phyloP scores from a whole-genome alignment of 2,329 filamentous ascomycete genomes.

The Fusarium continuum region DNA sequence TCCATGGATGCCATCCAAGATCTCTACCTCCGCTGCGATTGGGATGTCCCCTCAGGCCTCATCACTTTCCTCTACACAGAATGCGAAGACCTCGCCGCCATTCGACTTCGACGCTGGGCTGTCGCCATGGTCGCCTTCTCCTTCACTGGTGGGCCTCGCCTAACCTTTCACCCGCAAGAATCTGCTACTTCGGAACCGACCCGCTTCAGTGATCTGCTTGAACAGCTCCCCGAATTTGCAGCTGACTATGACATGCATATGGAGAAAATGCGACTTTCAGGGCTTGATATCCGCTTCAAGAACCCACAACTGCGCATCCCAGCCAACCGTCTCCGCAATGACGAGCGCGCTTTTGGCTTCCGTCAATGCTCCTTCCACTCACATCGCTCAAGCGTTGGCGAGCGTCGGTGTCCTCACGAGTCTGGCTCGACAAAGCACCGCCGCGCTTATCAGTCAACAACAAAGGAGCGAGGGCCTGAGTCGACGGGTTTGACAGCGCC shows the following conservation, averaged over 20 bases:
- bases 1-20: constrained; percentile 69
- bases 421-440: constrained; percentile 27
- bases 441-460: constrained; percentile 3
- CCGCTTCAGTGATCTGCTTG: constrained; percentile 56
- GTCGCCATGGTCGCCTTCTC: constrained; percentile 70
- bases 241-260: constrained; percentile 63
- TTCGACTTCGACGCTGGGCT: constrained; percentile 66
- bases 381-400: constrained; percentile 63
- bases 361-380: constrained; percentile 69
- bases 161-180: constrained; percentile 44
- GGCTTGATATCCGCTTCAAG: constrained; percentile 64
- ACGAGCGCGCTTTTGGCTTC: constrained; percentile 68
- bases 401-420: constrained; percentile 62
- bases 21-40: constrained; percentile 66
- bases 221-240: constrained; percentile 56
- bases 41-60: constrained; percentile 64
- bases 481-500: constrained; percentile 37
- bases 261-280: constrained; percentile 60
- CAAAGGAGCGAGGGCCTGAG: constrained; percentile 22
- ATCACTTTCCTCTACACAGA: constrained; percentile 63
- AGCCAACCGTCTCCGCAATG: constrained; percentile 63
- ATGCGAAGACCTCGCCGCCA: constrained; percentile 59
- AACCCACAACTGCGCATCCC: constrained; percentile 68
- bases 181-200: constrained; percentile 44
- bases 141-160: constrained; percentile 51